Evolutionary conservation across 2,329 filamentous ascomycete species (phyloP).

Genomic region (Scytalidium lignicola): DNA sequence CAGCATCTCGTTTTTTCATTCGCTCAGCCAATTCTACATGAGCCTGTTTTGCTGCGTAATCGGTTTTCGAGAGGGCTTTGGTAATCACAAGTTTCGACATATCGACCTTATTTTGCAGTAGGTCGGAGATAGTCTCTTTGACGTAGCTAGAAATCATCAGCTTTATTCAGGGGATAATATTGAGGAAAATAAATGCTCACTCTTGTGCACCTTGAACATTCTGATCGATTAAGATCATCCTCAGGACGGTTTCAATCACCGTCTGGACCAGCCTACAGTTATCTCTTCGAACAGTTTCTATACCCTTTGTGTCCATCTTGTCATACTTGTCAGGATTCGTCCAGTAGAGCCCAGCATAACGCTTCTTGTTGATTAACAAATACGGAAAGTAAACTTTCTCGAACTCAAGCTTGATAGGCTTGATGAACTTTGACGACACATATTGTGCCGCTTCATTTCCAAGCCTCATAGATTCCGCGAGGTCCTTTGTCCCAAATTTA

Average conservation of each 20-base stretch:
- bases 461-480: constrained; percentile 86
- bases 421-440: constrained; percentile 88
- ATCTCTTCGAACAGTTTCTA: constrained; percentile 94
- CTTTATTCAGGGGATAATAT: neutral
- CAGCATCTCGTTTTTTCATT: constrained; percentile 95
- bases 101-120: constrained; percentile 95
- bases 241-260: constrained; percentile 92
- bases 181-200: constrained; percentile 48
- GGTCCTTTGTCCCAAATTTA: constrained; percentile 87
- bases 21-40: constrained; percentile 93
- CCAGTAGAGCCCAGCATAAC: constrained; percentile 97
- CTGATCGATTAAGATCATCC: constrained; percentile 92
- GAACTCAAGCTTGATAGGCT: constrained; percentile 98
- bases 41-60: constrained; percentile 88
- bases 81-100: constrained; percentile 99
- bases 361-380: constrained; percentile 98
- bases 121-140: constrained; percentile 89
- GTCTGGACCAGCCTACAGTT: constrained; percentile 95
- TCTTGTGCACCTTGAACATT: constrained; percentile 88
- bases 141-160: constrained; percentile 66
- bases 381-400: constrained; percentile 99
- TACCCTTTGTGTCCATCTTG: constrained; percentile 99
- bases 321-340: constrained; percentile 91
- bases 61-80: constrained; percentile 86
- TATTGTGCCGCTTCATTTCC: constrained; percentile 87